These are phyloP conservation scores for Diaporthe citriasiana DNA, from an alignment of 2,329 filamentous ascomycete species.

Conservation along the genomic window DNA sequence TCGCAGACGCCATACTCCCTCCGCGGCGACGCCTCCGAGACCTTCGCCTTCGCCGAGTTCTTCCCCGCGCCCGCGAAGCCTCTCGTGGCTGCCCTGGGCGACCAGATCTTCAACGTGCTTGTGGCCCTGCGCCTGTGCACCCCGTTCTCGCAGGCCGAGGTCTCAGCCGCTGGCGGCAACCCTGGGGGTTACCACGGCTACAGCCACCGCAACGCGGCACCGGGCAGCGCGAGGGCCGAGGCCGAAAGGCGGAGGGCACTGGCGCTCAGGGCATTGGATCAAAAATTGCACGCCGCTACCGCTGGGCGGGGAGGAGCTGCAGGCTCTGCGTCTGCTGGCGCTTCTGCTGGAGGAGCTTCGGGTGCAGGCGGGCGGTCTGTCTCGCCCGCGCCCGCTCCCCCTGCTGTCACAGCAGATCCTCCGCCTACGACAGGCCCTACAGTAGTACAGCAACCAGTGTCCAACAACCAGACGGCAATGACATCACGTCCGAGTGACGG, in stretches of 20 bases:
- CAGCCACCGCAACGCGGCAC: slow-evolving; percentile 68
- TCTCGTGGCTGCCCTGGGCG: slow-evolving; percentile 79
- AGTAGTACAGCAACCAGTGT: slow-evolving; percentile 69
- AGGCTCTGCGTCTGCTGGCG: not conserved
- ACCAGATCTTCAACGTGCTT: slow-evolving; percentile 80
- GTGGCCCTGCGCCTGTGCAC: slow-evolving; percentile 84
- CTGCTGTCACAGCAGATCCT: slow-evolving; percentile 50
- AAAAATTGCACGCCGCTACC: slow-evolving; percentile 89
- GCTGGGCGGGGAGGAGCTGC: slow-evolving; percentile 48
- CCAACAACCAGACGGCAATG: slow-evolving; percentile 71
- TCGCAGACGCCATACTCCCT: slow-evolving; percentile 70
- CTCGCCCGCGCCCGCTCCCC: slow-evolving; percentile 56
- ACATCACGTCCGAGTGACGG: slow-evolving; percentile 62
- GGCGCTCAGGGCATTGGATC: slow-evolving; percentile 91
- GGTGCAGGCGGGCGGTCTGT: slow-evolving; percentile 12
- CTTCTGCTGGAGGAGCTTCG: slow-evolving; percentile 8
- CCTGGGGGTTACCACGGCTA: slow-evolving; percentile 56
- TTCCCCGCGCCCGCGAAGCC: slow-evolving; percentile 90
- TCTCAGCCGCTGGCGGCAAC: slow-evolving; percentile 72
- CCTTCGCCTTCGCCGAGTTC: slow-evolving; percentile 95
- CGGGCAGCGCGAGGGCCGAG: slow-evolving; percentile 84
- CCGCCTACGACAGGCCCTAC: slow-evolving; percentile 65
- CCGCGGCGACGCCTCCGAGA: slow-evolving; percentile 94
- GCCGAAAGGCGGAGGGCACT: slow-evolving; percentile 90
- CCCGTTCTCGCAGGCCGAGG: slow-evolving; percentile 86